Evolutionary conservation across 2,329 filamentous ascomycete species (phyloP), one percentile per base, ranked within the genome.

Genomic region (Pyrenochaeta sp.): DNA sequence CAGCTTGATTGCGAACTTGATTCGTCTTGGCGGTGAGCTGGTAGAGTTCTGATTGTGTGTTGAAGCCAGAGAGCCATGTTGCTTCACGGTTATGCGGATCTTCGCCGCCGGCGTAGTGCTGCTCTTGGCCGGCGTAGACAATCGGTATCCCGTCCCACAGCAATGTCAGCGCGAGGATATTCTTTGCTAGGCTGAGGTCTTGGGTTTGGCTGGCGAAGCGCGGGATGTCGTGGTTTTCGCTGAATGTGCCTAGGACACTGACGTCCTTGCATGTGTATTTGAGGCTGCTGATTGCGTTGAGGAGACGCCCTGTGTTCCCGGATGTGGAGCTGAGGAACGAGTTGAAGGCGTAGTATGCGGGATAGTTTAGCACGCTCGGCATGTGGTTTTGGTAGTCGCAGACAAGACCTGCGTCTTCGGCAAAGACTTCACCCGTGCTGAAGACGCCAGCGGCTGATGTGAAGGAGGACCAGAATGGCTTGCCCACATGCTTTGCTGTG

Each of bases 71-170:
- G 3, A 66, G 50, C 73, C 73, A 76, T 5, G 71, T 48, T 1
- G 72, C 70, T 34, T 72, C 66, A 32, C 73, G 58, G 40, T 74
- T 73, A 38, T 61, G 67, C 0, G 73, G 73, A 17, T 62, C 65
- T 8, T 49, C 54, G 11, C 62, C 65, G 27, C 72, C 72, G 7
- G 54, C 32, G 51, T 68, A 73, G 39, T 72, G 69, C 44, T 75
- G 73, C 42, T 76, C 73, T 46, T 75, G 72, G 9, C 73, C 73
- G 22, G 69, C 61, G 41, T 73, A 76, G 27, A 75, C 57, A 50
- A 74, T 71, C 0, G 73, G 73, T 7, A 76, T 73, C 26, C 73
- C 73, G 44, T 76, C 73, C 17, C 60, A 55, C 21, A 75, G 65
- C 15, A 76, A 53, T 4, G 66, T 71, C 44, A 66, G 71, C 14